phyloP scores from a whole-genome alignment of 805 yeast species.

The Starmerella potacharoeniae region DNA sequence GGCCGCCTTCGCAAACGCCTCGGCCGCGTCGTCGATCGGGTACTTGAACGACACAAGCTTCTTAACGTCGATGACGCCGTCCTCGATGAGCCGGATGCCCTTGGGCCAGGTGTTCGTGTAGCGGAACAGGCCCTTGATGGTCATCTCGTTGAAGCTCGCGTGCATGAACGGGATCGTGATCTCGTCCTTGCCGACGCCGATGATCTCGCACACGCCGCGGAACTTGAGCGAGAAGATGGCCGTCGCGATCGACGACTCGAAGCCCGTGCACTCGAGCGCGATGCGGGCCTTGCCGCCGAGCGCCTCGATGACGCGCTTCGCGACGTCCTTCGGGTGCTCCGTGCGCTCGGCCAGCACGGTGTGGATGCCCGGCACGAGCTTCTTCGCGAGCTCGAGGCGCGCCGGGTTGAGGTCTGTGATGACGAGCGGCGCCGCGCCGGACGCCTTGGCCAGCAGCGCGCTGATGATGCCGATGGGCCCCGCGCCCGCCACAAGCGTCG shows the following conservation, averaged over 20 bases:
- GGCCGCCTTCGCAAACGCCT: slow-evolving; percentile 35
- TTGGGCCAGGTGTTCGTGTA: slow-evolving; percentile 49
- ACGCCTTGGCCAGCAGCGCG: slow-evolving; percentile 39
- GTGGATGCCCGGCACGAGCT: slow-evolving; percentile 36
- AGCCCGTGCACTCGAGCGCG: slow-evolving; percentile 46
- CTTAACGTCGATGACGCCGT: slow-evolving; percentile 36
- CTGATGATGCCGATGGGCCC: slow-evolving; percentile 50
- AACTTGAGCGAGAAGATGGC: slow-evolving; percentile 38
- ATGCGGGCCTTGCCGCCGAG: slow-evolving; percentile 39
- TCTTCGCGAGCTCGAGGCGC: slow-evolving; percentile 39
- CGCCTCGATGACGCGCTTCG: slow-evolving; percentile 23
- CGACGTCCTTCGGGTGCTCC: slow-evolving; percentile 30
- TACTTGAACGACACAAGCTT: slow-evolving; percentile 41
- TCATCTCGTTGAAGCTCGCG: slow-evolving; percentile 41
- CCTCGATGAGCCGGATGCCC: slow-evolving; percentile 39
- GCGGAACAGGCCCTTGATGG: slow-evolving; percentile 41
- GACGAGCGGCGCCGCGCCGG: slow-evolving; percentile 43
- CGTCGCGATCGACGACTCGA: slow-evolving; percentile 38
- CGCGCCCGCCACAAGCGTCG: slow-evolving; percentile 42
- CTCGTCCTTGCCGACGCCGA: slow-evolving; percentile 42
- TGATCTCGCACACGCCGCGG: slow-evolving; percentile 38
- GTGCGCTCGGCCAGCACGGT: slow-evolving; percentile 36
- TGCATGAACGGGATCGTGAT: slow-evolving; percentile 47
- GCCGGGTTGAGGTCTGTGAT: slow-evolving; percentile 39
- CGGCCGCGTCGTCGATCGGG: slow-evolving; percentile 36